Base-by-base conservation (phyloP, 768 basidiomycete species). In the Boletus barrowsii region DNA sequence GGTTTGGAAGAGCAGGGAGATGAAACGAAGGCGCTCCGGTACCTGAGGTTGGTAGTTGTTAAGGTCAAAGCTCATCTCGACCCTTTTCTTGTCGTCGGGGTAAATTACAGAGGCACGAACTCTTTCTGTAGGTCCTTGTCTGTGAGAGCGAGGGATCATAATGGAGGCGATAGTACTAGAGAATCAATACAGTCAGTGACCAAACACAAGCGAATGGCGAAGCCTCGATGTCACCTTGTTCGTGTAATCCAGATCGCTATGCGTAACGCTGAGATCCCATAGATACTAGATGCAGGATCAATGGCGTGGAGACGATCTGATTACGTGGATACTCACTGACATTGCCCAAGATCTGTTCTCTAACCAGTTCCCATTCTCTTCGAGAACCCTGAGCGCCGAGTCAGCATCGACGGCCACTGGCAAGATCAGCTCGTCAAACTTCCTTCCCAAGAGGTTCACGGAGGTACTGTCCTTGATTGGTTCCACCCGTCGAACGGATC, bases 381-480 rank as follows among this genome's bases (percentile, higher is more conserved):
- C 48, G 10, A 49, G 39, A 11, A 49, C 18, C 39, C 22, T 51
- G 42, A 59, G 57, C 26, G 40, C 49, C 26, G 42, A 42, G 26
- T 60, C 39, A 7, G 53, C 53, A 33, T 52, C 59, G n/a, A 52
- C 56, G 10, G 56, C 43, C 32, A 49, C n/a, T n/a, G n/a, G n/a
- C n/a, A n/a, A 30, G 47, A 49, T 49, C 32, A 45, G 9, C 42
- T 59, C 49, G 18, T 48, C 56, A 40, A 54, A 54, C 8, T 39
- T 51, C 59, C 7, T 6, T 5, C 26, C 49, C 52, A 36, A 48
- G 11, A 10, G 51, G 49, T 29, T 22, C 52, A 11, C 44, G 8
- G 17, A 33, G 30, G 13, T 11, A 36, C 35, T 54, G 47, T 10
- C 10, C 45, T 35, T 56, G 26, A 14, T 54, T 40, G 39, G 39